Base-by-base conservation (phyloP, 148 eudicot species). In the Beta vulgaris region DNA sequence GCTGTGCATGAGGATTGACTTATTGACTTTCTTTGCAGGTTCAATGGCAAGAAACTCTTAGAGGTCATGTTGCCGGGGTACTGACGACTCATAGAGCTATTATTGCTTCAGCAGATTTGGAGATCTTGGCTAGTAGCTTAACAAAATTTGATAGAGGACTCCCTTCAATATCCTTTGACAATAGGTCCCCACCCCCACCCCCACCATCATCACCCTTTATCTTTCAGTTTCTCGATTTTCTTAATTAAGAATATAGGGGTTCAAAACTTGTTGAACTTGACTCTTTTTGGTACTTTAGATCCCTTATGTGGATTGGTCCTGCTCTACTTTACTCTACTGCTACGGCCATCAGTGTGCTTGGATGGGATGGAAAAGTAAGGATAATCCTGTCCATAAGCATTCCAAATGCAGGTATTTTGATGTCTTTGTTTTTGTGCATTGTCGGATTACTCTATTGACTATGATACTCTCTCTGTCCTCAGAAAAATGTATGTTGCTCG, bases 331-430 rank as follows among this genome's bases (percentile, higher is more conserved):
- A 90, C 79, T 95, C 98, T 58, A 87, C 98, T 81, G 87, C 97
- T 76, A 90, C 96, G 57, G 85, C 92, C 36, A 72, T 95, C 68
- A 89, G 89, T 69, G 81, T 89, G 83, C 98, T 95, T 83, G 98
- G 97, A 66, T 95, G 98, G 98, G 98, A 95, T 87, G 96, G 98
- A 78, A 89, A 87, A 92, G 93, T 92, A 74, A 90, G 98, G 87
- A 89, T 89, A 48, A 79, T 95, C 63, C 79, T 92, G 67, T 95
- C 98, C 40, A 88, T 81, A 68, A 90, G 88, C 74, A 84, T 90
- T 88, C 96, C 98, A 37, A 89, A 86, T 87, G 90, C 98, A 89
- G 98, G 98, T 87, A 76, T 77, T 36, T 72, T 63, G 31, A 31
- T 76, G 43, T 57, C 40, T 19, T n/a, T 2, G 43, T 55, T 28